Conservation (phyloP, 805 yeast species). For the Wickerhamiella lipophila region DNA sequence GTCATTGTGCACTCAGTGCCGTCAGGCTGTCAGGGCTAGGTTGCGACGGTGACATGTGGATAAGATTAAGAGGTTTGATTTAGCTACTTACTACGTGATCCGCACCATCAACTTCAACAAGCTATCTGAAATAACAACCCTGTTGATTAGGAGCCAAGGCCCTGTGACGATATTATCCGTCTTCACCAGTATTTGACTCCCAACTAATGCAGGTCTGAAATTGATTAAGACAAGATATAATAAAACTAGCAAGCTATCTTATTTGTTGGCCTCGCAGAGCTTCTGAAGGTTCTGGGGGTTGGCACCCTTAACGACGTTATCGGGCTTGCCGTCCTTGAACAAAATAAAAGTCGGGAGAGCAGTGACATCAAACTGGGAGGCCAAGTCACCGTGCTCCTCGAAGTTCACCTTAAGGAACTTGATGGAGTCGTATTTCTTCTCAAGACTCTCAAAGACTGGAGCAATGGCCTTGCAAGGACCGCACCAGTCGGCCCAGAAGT, state of each 20-base stretch:
- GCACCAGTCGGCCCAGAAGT: slow-evolving; percentile 96
- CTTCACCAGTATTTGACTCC: too few species aligned
- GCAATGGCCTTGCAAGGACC: slow-evolving; percentile 98
- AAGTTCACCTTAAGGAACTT: slow-evolving; percentile 85
- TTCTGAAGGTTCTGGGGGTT: slow-evolving; percentile 45
- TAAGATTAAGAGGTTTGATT: too few species aligned
- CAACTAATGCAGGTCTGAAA: too few species aligned
- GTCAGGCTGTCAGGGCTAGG: neutral
- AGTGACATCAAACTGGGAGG: slow-evolving; percentile 56
- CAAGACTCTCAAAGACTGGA: slow-evolving; percentile 66
- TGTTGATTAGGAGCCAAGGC: too few species aligned
- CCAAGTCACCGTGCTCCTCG: slow-evolving; percentile 60
- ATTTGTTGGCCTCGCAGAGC: slow-evolving; percentile 48
- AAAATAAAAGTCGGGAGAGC: slow-evolving; percentile 61
- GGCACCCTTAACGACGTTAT: slow-evolving; percentile 78
- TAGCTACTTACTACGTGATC: too few species aligned
- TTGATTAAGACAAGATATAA: too few species aligned
- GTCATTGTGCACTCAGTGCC: neutral
- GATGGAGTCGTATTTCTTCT: slow-evolving; percentile 44
- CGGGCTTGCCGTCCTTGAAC: slow-evolving; percentile 71
- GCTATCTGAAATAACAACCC: too few species aligned
- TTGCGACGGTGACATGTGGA: too few species aligned
- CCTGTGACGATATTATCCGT: too few species aligned
- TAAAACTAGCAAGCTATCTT: slow-evolving; percentile 10
- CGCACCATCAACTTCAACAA: too few species aligned